Evolutionary conservation across 352 stramenopile genomes (phyloP).

Genomic region (Globisporangium barbulae): DNA sequence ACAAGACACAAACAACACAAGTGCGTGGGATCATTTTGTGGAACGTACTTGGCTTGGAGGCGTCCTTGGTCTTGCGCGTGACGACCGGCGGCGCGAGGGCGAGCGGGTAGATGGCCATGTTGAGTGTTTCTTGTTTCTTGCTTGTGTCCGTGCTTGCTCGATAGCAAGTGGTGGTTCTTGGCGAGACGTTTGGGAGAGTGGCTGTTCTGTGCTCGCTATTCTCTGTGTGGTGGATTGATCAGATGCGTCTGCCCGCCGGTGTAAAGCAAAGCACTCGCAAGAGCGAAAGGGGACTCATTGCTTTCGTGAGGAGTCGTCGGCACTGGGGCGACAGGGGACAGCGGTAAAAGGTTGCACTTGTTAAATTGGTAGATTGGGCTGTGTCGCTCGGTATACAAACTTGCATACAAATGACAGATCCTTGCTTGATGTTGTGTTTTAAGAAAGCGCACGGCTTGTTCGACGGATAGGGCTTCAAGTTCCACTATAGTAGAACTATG

Average conservation of each 20-base stretch:
- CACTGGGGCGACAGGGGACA: not conserved
- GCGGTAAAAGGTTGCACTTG: not conserved
- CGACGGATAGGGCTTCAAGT: not conserved
- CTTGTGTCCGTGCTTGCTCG: constrained; percentile 4
- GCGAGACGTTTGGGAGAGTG: not conserved
- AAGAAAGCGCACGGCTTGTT: not conserved
- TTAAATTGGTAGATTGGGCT: not conserved
- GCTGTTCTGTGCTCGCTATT: constrained; percentile 6
- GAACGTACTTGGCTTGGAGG: constrained; percentile 17
- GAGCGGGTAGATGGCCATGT: constrained; percentile 9
- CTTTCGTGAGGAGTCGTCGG: not conserved
- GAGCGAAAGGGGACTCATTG: not conserved
- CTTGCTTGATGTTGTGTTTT: not conserved
- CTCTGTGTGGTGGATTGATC: not conserved
- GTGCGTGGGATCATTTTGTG: not conserved
- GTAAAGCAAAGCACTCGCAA: not conserved
- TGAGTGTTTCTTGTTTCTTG: constrained; percentile 4
- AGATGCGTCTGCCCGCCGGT: not conserved
- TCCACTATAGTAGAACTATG: not conserved
- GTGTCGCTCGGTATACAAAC: not conserved
- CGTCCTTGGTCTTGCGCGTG: constrained; percentile 14
- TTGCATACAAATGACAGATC: not conserved
- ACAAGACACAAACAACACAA: not conserved
- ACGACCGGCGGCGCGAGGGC: constrained; percentile 1
- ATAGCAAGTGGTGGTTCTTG: not conserved